These are phyloP conservation scores for Myxozyma geophila DNA, from an alignment of 805 yeast genomes.

Conservation along the genomic window DNA sequence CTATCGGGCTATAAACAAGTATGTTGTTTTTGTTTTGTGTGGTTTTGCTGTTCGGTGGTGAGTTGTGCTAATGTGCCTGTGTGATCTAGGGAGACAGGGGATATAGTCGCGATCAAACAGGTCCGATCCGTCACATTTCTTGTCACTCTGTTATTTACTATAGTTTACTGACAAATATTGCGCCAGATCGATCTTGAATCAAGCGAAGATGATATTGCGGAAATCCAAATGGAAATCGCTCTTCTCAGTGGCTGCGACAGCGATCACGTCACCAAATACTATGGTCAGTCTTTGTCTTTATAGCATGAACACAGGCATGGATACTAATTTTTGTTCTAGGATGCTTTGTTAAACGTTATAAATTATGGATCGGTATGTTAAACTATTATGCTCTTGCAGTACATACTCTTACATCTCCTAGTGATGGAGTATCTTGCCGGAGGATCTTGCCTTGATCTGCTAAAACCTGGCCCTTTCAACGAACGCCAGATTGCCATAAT, in stretches of 20 bases:
- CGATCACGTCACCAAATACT: constrained; percentile 65
- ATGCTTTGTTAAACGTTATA: constrained; percentile 68
- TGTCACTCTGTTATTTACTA: neutral
- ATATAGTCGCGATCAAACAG: constrained; percentile 46
- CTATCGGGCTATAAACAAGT: constrained; percentile 60
- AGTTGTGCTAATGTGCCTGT: constrained; percentile 5
- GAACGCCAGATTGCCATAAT: constrained; percentile 61
- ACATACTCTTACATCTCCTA: neutral
- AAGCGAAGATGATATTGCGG: constrained; percentile 67
- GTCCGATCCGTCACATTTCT: constrained; percentile 9
- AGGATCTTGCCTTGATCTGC: constrained; percentile 70
- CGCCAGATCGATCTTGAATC: constrained; percentile 69
- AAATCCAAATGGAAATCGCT: constrained; percentile 72
- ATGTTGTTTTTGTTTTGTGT: constrained; percentile 21
- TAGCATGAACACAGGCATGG: too few relatives aligned
- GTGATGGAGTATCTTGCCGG: constrained; percentile 81
- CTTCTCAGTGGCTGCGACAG: constrained; percentile 69
- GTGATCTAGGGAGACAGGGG: constrained; percentile 39
- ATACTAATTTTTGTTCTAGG: constrained; percentile 41
- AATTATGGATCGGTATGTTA: constrained; percentile 64
- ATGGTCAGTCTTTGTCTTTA: constrained; percentile 45
- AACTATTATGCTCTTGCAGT: too few relatives aligned
- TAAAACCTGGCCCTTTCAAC: constrained; percentile 59
- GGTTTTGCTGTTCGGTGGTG: neutral
- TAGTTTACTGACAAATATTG: constrained; percentile 15